Base-by-base conservation (phyloP, 352 stramenopile species). In the Pythium phragmiticola region DNA sequence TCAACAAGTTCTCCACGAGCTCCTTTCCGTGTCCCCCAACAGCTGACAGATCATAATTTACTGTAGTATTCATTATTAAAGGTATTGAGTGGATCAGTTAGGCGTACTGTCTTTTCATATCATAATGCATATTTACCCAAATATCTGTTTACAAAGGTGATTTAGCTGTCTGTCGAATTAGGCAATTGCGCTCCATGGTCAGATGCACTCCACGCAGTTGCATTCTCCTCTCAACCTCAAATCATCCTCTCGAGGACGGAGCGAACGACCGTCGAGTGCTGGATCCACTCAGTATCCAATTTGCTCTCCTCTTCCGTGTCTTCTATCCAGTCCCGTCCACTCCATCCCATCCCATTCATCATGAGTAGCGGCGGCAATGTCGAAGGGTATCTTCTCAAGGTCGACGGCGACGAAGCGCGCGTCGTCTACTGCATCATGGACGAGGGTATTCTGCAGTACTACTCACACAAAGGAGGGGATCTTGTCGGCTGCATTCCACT, bases 341-440 rank as follows among this genome's bases (percentile, higher is more conserved):
- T 30, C 26, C 26, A 30, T 30, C 26, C 26, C 26, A 8, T 12
- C 12, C 11, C 14, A 5, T 65, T 16, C 48, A 83, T 63, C 56
- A 84, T 74, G 71, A 73, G 68, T 67, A 68, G 66, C 61, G 81
- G 83, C 45, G 84, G 82, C 71, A 91, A 89, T 57, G 79, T 90
- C 30, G 84, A 94, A 73, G 84, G 84, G n/a, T 94, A 94, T 60
- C 48, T 94, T 49, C 66, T 92, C 57, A 89, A 90, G 69, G 63
- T 90, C 39, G 80, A 89, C 34, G 78, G 66, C 41, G 67, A 88
- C 36, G 73, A 83, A 23, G 76, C 59, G 8, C 65, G 78, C 57
- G 80, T 87, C 47, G 78, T 94, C 33, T 94, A 92, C 78, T 94
- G 84, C 62, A 92, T 94, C 62, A 81, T 94, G 23, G 85, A 92